A percentile compares a stretch with the other conserved stretches of the same genome.
Evolutionary conservation across 768 basidiomycete genomes (phyloP).

Genomic region (Tricholomella constricta): DNA sequence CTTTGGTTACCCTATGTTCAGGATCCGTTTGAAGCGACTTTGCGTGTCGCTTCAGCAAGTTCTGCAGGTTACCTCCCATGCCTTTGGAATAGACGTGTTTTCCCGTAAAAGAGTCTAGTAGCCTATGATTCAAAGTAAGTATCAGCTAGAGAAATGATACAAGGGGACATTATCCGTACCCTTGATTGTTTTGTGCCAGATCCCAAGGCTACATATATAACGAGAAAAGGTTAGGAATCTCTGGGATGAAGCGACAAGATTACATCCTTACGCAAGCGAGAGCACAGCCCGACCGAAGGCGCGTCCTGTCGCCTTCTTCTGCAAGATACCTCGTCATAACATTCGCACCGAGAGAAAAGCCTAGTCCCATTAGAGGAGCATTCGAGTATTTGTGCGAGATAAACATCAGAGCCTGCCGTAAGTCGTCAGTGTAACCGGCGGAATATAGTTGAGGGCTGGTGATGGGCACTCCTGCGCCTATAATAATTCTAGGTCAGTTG

Average conservation of each 20-base stretch:
- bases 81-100: conserved; percentile 72
- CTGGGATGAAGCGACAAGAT: background rate
- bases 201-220: conserved; percentile 50
- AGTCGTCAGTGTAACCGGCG: conserved; percentile 88
- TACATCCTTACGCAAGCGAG: conserved; percentile 68
- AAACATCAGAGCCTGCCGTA: conserved; percentile 78
- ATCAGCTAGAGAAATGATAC: conserved; percentile 15
- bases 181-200: conserved; percentile 47
- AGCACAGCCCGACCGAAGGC: conserved; percentile 65
- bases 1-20: conserved; percentile 51
- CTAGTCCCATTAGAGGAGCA: conserved; percentile 83
- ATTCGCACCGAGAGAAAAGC: conserved; percentile 94
- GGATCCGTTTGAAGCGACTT: conserved; percentile 50
- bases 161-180: conserved; percentile 31
- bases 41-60: conserved; percentile 54
- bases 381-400: conserved; percentile 71
- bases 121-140: conserved; percentile 36
- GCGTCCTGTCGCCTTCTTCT: conserved; percentile 69
- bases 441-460: conserved; percentile 85
- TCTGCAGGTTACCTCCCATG: conserved; percentile 75
- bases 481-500: conserved; percentile 10
- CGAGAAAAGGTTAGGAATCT: conserved; percentile 17
- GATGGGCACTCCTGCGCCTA: conserved; percentile 84
- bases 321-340: conserved; percentile 89
- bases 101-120: conserved; percentile 56